Percentiles rank a stretch among this genome's conserved stretches.
Evolutionary conservation across 2,329 filamentous ascomycete species (phyloP).

Genomic region (Diaporthe citri): DNA sequence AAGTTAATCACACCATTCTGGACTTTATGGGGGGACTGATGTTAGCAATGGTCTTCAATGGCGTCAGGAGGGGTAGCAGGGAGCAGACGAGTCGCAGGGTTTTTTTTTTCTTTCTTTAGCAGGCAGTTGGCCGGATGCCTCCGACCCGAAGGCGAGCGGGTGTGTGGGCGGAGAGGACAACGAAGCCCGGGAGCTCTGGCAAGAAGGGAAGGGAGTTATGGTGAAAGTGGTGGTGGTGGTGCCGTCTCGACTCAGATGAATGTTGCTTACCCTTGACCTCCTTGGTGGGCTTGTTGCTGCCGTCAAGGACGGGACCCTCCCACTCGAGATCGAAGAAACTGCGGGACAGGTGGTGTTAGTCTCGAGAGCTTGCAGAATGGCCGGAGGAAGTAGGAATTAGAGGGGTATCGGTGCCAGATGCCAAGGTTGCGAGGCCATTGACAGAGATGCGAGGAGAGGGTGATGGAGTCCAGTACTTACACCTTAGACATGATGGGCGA

Average conservation of each 20-base stretch:
- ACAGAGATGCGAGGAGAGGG: conserved; percentile 28
- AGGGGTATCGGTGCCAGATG: neutral
- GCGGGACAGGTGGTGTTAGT: conserved; percentile 35
- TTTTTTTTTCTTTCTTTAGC: neutral
- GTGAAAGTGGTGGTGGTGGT: neutral
- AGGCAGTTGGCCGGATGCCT: neutral
- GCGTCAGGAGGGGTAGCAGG: neutral
- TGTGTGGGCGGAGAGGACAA: neutral
- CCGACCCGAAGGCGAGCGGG: neutral
- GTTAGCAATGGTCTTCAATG: conserved; percentile 13
- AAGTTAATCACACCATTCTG: conserved; percentile 88
- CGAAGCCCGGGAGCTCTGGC: neutral
- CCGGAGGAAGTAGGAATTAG: neutral
- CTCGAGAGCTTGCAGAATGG: conserved; percentile 23
- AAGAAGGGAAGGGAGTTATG: neutral
- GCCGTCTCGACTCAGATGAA: conserved; percentile 26
- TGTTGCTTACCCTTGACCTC: conserved; percentile 69
- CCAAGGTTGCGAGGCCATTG: neutral
- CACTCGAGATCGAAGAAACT: conserved; percentile 81
- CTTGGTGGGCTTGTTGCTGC: conserved; percentile 66
- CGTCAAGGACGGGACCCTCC: conserved; percentile 78
- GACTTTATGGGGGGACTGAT: conserved; percentile 58
- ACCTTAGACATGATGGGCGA: conserved; percentile 79
- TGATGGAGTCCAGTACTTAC: conserved; percentile 61
- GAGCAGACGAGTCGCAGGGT: conserved; percentile 31